These are phyloP conservation scores for Aspergillus floridensis DNA, from an alignment of 2,329 filamentous ascomycete species.

Conservation along the genomic window DNA sequence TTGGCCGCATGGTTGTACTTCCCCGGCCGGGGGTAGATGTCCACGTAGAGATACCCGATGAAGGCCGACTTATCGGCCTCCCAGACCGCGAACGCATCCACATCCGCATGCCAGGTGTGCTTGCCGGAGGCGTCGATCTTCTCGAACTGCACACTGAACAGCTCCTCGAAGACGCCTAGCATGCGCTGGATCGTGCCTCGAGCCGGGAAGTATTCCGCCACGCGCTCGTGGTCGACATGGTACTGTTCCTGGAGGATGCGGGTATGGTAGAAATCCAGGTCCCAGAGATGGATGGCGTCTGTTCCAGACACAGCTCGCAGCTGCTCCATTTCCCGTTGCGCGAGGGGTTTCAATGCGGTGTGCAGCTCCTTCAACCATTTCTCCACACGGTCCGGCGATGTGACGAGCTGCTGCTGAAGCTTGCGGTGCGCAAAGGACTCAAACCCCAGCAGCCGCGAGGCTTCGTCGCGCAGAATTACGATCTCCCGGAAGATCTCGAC, in stretches of 20 bases:
- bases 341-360: neutral
- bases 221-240: neutral
- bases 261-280: conserved; percentile 4
- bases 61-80: neutral
- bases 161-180: neutral
- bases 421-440: neutral
- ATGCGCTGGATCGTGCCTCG: neutral
- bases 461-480: neutral
- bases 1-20: conserved; percentile 8
- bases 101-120: neutral
- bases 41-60: neutral
- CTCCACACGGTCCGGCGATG: neutral
- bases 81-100: neutral
- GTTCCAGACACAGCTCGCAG: neutral
- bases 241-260: conserved; percentile 1
- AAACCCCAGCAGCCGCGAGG: neutral
- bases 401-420: neutral
- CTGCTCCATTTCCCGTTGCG: neutral
- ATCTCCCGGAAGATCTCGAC: neutral
- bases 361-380: neutral
- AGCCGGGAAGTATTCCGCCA: conserved; percentile 2
- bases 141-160: neutral
- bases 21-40: neutral
- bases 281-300: neutral
- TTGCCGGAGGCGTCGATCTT: neutral